Base-by-base conservation (phyloP, 108 stramenopile species). In the Nitzschia sp. region DNA sequence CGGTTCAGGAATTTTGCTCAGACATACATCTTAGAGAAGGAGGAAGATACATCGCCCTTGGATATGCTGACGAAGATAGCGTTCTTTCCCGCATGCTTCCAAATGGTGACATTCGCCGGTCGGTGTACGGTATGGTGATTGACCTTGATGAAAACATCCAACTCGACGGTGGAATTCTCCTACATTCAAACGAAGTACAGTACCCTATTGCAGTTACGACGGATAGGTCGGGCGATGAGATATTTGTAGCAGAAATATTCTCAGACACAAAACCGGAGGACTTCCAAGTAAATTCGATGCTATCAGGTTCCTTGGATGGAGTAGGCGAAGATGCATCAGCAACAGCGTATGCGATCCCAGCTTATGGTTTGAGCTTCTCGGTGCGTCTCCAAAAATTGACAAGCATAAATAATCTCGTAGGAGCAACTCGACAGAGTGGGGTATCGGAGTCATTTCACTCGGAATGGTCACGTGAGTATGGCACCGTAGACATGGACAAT, bases 151-250 rank as follows among this genome's bases (percentile, higher is more conserved):
- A 21, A 16, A 29, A 9, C 9, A 33, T 55, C 25, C 22, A 36
- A 8, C 22, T 69, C 16, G 16, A 21, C n/a, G 58, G 68, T 25
- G 68, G 68, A 9, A 17, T 9, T 8, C 58, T 69, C 1, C 22
- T 69, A 26, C 45, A 58, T 47, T 31, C 28, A 27, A 30, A 58
- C 58, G 45, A 58, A 46, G 33, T 69, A 6, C 48, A 69, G 41
- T 69, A 47, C 34, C 68, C 68, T 33, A 15, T 69, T 32, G 56
- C 68, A n/a, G 47, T 69, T 47, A 16, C 56, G 17, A 26, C 45
- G 13, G 32, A 69, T 48, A 19, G 22, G 5, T 4, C 38, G 2
- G 60, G 60, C 0, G 60, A 67, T 56, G 34, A 36, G 26, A 27
- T 67, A 4, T 44, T 25, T 67, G 34, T 44, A 17, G 25, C 27